Evolutionary conservation across 2,329 filamentous ascomycete species (phyloP), one percentile per base, ranked within the genome.

Genomic region (Phaeosphaeria sp.): DNA sequence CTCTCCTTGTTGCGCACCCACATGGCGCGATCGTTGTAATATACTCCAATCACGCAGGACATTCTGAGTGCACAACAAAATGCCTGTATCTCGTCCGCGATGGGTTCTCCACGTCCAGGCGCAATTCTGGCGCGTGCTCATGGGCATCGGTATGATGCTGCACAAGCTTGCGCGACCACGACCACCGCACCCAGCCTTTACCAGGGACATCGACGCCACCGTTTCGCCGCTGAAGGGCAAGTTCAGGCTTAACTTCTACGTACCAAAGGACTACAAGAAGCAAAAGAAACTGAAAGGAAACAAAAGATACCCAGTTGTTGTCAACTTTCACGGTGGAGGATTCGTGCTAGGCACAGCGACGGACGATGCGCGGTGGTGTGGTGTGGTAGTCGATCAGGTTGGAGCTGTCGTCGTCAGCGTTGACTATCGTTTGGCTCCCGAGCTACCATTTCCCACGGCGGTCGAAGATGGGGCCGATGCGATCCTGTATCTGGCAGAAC

Each of bases 121-220:
- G 47, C 77, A 82, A 25, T 84, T 88, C 72, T 91, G 88, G 88
- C 84, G 90, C 51, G 82, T 84, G 55, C 80, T 91, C 43, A 90
- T 91, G 84, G 82, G 81, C 56, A 82, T 91, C 55, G 89, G 88
- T 69, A 91, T 91, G 88, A 80, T 84, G 58, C 78, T 91, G 40
- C 89, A 92, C 72, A 84, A 83, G 53, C 77, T 88, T 57, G 84
- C 88, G 1, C 78, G 82, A 43, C 87, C 88, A 6, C 81, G 83
- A 49, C 87, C 89, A 6, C 86, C 87, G 1, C 79, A 78, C 30
- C 87, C 88, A 2, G 77, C 81, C 27, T 91, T 91, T 76, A 80
- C 81, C 47, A 83, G 82, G 45, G 80, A 80, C 18, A 82, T 91
- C 30, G 74, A 81, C 24, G 82, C 82, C 56, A 83, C 79, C 57